Conservation (phyloP, 2,329 filamentous ascomycete species). For the Alternaria triticina region DNA sequence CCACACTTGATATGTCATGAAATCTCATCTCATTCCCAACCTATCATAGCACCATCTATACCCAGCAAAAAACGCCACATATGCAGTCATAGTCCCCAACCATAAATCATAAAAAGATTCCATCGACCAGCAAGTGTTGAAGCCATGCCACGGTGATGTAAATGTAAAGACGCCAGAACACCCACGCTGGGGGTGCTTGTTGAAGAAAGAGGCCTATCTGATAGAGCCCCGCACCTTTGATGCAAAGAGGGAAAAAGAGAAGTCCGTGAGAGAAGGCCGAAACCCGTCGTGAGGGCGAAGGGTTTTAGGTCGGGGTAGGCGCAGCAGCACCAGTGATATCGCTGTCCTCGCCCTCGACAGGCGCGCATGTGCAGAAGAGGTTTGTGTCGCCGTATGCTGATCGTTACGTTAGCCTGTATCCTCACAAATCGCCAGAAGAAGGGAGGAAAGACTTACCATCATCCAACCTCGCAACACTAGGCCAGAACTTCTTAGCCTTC, state of each 20-base stretch:
- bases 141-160: neutral
- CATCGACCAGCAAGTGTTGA: conserved; percentile 2
- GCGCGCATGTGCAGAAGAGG: conserved; percentile 92
- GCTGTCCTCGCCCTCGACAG: conserved; percentile 64
- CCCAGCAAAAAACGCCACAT: neutral
- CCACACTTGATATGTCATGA: neutral
- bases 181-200: neutral
- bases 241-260: neutral
- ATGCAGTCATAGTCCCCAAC: neutral
- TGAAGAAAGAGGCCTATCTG: neutral
- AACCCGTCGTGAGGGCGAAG: neutral
- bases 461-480: conserved; percentile 82
- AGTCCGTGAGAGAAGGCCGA: neutral
- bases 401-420: conserved; percentile 27
- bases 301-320: conserved; percentile 37
- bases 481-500: conserved; percentile 98
- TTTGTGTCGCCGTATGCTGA: conserved; percentile 90
- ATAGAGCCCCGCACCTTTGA: neutral
- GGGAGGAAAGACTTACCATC: conserved; percentile 68
- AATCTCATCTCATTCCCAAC: neutral
- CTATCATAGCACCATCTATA: neutral
- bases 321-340: conserved; percentile 44
- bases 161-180: neutral
- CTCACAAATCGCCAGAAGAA: neutral
- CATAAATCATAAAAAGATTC: neutral